Conservation (phyloP, 306 rosid species). For the Myrica gale region DNA sequence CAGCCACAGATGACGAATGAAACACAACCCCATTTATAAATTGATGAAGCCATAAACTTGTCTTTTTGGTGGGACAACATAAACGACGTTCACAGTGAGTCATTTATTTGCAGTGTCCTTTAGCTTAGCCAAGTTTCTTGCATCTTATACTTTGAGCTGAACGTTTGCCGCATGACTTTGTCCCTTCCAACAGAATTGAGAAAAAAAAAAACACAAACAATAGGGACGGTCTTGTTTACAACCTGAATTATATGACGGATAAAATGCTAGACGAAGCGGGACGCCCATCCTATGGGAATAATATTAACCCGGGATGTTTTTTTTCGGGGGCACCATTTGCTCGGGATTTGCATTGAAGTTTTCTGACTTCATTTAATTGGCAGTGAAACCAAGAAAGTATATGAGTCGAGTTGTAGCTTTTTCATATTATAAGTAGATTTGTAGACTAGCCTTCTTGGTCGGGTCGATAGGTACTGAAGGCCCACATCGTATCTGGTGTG, state of each 20-base stretch:
- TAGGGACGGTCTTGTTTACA: background rate
- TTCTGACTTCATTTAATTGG: background rate
- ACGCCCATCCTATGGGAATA: too few relatives aligned
- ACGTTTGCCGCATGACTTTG: too few relatives aligned
- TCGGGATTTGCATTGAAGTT: too few relatives aligned
- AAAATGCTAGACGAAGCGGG: background rate
- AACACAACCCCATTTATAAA: background rate
- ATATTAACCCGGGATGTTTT: too few relatives aligned
- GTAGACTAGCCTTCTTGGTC: too few relatives aligned
- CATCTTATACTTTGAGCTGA: background rate
- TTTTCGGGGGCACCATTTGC: too few relatives aligned
- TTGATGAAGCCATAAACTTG: conserved; percentile 2
- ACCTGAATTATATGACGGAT: background rate
- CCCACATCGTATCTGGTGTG: too few relatives aligned
- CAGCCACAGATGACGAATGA: conserved; percentile 51
- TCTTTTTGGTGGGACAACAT: conserved; percentile 13
- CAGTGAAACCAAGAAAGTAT: background rate
- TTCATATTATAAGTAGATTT: too few relatives aligned
- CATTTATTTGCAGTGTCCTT: background rate
- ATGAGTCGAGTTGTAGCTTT: too few relatives aligned
- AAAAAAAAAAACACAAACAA: background rate
- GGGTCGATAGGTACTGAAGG: too few relatives aligned
- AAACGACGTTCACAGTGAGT: conserved; percentile 16
- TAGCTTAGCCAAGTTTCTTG: background rate
- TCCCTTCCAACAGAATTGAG: too few relatives aligned